Conservation (phyloP, 805 yeast genomes). For the Pichia thaimueangensis region DNA sequence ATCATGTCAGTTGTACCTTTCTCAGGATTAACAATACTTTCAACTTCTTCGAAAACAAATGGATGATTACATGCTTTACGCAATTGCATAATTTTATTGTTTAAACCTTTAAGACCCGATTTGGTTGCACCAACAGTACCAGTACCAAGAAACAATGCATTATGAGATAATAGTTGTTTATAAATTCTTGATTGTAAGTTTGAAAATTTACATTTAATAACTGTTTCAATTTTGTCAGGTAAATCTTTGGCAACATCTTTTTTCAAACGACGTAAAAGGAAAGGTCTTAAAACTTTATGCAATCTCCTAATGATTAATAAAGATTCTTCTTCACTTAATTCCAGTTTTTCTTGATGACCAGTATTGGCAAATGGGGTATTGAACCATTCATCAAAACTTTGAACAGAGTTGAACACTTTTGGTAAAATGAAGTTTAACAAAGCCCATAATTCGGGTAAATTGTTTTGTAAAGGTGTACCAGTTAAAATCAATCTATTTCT, state of each 20-base stretch:
- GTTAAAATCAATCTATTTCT: constrained; percentile 75
- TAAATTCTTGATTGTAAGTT: constrained; percentile 65
- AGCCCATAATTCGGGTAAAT: constrained; percentile 83
- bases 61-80: constrained; percentile 86
- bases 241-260: constrained; percentile 83
- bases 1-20: constrained; percentile 57
- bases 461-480: constrained; percentile 84
- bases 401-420: constrained; percentile 76
- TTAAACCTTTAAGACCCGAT: constrained; percentile 68
- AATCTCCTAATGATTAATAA: constrained; percentile 75
- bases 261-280: constrained; percentile 74
- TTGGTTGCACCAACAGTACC: constrained; percentile 52
- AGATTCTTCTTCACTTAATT: constrained; percentile 80
- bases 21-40: constrained; percentile 57
- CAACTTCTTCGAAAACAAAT: constrained; percentile 79
- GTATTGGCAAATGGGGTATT: constrained; percentile 85
- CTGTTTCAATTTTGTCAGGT: constrained; percentile 80
- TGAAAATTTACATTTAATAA: constrained; percentile 70
- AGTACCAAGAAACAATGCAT: constrained; percentile 57
- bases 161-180: constrained; percentile 72
- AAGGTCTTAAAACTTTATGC: constrained; percentile 82
- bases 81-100: constrained; percentile 79
- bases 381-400: constrained; percentile 86
- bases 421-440: constrained; percentile 76
- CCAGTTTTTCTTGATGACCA: constrained; percentile 75